phyloP scores from a whole-genome alignment of 2,329 filamentous ascomycete genomes.

The Exserohilum turcica region DNA sequence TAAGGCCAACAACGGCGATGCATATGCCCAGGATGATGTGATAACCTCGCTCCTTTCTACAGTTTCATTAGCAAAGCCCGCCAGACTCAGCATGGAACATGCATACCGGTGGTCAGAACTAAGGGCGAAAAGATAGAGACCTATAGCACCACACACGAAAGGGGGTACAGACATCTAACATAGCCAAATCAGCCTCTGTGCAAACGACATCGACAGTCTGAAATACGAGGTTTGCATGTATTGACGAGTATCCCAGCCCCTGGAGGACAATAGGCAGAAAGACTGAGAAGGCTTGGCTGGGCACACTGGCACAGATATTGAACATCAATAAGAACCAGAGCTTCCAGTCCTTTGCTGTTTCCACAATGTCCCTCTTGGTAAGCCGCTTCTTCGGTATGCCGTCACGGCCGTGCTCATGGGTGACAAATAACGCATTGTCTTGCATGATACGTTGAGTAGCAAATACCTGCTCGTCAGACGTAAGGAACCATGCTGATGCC shows the following conservation, averaged over 20 bases:
- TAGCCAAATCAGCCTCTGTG: background rate
- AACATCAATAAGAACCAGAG: conserved; percentile 37
- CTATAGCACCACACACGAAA: conserved; percentile 54
- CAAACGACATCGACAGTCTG: too few relatives aligned
- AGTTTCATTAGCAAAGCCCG: background rate
- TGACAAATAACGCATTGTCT: conserved; percentile 16
- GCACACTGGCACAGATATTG: conserved; percentile 52
- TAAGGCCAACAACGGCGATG: conserved; percentile 47
- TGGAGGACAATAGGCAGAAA: conserved; percentile 56
- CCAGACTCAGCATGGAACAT: background rate
- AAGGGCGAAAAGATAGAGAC: conserved; percentile 53
- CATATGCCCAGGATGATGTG: conserved; percentile 54
- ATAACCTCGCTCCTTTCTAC: conserved; percentile 22
- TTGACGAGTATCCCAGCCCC: conserved; percentile 23
- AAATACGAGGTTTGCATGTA: conserved; percentile 26
- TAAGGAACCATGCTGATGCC: conserved; percentile 47
- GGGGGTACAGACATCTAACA: conserved; percentile 53
- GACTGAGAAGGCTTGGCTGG: conserved; percentile 47
- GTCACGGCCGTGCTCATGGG: conserved; percentile 2
- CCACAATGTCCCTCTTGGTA: conserved; percentile 21
- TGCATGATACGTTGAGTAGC: conserved; percentile 22
- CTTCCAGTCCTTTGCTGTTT: conserved; percentile 29
- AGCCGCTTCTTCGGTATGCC: conserved; percentile 14
- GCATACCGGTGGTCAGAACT: conserved; percentile 48
- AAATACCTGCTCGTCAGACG: conserved; percentile 27